phyloP scores from a whole-genome alignment of 108 stramenopile species.

The Pseudonitzschia pungens region DNA sequence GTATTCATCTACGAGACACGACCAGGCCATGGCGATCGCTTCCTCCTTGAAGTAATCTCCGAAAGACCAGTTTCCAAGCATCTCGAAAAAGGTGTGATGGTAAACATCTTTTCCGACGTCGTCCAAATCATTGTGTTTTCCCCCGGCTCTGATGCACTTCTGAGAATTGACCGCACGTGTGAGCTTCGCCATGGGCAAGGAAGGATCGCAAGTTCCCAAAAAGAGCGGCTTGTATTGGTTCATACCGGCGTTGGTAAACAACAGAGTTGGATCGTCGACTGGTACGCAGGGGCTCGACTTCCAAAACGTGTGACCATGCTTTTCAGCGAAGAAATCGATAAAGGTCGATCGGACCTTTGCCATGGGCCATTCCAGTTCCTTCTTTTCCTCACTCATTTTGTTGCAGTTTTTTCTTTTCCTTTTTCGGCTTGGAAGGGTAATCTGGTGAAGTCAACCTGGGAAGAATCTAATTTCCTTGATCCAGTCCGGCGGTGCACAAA shows the following conservation, averaged over 20 bases:
- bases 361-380: conserved; percentile 86
- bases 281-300: conserved; percentile 95
- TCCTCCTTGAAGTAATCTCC: conserved; percentile 99
- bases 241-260: conserved; percentile 99
- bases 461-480: too few relatives aligned
- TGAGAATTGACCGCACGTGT: conserved; percentile 96
- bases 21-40: conserved; percentile 96
- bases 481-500: not conserved
- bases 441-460: not conserved
- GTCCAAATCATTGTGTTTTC: conserved; percentile 99
- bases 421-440: not conserved
- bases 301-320: conserved; percentile 86
- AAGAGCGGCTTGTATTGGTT: conserved; percentile 99
- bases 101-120: conserved; percentile 99
- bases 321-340: conserved; percentile 89
- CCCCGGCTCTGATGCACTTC: conserved; percentile 99
- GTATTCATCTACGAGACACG: conserved; percentile 92
- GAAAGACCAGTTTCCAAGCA: conserved; percentile 99
- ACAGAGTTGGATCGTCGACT: conserved; percentile 98
- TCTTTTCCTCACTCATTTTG: conserved; percentile 22
- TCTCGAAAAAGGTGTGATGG: conserved; percentile 99
- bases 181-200: conserved; percentile 78
- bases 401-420: conserved; percentile 4
- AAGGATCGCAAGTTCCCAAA: conserved; percentile 93
- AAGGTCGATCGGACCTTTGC: conserved; percentile 93